These are phyloP conservation scores for Pseudocercospora crystallina DNA, from an alignment of 2,329 filamentous ascomycete genomes.

Conservation along the genomic window DNA sequence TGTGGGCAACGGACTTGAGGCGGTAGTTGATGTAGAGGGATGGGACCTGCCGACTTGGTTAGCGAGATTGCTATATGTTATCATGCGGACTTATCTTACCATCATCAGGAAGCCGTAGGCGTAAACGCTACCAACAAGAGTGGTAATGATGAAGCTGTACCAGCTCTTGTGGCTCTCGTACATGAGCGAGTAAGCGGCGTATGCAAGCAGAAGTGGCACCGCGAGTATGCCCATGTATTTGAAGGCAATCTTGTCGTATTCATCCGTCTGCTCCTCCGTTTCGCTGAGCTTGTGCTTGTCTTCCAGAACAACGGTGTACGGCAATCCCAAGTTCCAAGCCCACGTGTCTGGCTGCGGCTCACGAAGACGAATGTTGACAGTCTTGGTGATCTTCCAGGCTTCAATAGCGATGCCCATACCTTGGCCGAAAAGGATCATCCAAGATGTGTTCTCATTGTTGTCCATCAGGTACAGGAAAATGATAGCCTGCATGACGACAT, in stretches of 20 bases:
- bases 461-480: conserved; percentile 97
- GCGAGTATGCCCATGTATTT: conserved; percentile 92
- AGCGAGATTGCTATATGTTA: neutral
- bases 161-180: conserved; percentile 97
- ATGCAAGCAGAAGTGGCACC: conserved; percentile 84
- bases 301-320: conserved; percentile 81
- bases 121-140: conserved; percentile 92
- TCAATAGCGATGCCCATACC: conserved; percentile 77
- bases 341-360: conserved; percentile 65
- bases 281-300: conserved; percentile 96
- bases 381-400: conserved; percentile 95
- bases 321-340: conserved; percentile 50
- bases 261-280: conserved; percentile 95
- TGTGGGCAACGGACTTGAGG: conserved; percentile 85
- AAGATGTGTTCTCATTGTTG: conserved; percentile 95
- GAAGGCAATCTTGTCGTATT: conserved; percentile 97
- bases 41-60: conserved; percentile 55
- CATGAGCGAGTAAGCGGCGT: conserved; percentile 84
- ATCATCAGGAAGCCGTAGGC: conserved; percentile 99
- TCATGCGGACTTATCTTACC: conserved; percentile 43
- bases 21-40: conserved; percentile 98
- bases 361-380: conserved; percentile 83
- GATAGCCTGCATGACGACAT: conserved; percentile 94
- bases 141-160: conserved; percentile 87
- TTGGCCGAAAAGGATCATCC: conserved; percentile 97